phyloP scores from a whole-genome alignment of 2,329 filamentous ascomycete species.

The Biscogniauxia sp. region DNA sequence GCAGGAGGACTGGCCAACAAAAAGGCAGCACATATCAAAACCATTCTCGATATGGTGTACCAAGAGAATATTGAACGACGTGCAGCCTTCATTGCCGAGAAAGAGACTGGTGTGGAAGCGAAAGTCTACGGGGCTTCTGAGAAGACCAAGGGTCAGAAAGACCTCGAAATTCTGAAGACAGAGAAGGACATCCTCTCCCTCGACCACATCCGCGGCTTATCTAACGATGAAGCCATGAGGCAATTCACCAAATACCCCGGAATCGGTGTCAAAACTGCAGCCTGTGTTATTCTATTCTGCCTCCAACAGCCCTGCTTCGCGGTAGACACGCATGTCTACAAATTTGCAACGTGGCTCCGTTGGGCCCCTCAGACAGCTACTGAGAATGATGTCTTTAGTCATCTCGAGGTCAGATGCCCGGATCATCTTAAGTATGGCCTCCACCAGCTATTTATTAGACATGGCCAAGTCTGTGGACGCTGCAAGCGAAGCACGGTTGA shows the following conservation, averaged over 20 bases:
- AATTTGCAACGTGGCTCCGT: constrained; percentile 50
- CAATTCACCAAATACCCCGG: constrained; percentile 51
- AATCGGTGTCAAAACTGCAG: constrained; percentile 56
- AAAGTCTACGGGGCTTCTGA: constrained; percentile 41
- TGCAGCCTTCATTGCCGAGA: constrained; percentile 45
- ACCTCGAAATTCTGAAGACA: constrained; percentile 55
- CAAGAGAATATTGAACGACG: constrained; percentile 56
- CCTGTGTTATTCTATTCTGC: constrained; percentile 57
- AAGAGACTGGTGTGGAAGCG: constrained; percentile 38
- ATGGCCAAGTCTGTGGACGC: constrained; percentile 48
- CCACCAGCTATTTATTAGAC: constrained; percentile 54
- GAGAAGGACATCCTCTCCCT: constrained; percentile 58
- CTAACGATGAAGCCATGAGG: constrained; percentile 47
- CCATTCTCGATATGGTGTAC: constrained; percentile 69
- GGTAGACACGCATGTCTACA: constrained; percentile 56
- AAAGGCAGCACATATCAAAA: constrained; percentile 72
- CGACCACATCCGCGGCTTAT: constrained; percentile 47
- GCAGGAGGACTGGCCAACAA: constrained; percentile 66
- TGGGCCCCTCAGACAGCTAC: constrained; percentile 53
- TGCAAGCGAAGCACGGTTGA: constrained; percentile 53
- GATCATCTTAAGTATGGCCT: constrained; percentile 53
- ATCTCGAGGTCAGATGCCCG: constrained; percentile 52
- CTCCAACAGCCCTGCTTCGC: constrained; percentile 53
- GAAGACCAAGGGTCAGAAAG: constrained; percentile 47
- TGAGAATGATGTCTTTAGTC: constrained; percentile 48